Conservation (phyloP, 768 basidiomycete genomes). For the Boletus edulis region DNA sequence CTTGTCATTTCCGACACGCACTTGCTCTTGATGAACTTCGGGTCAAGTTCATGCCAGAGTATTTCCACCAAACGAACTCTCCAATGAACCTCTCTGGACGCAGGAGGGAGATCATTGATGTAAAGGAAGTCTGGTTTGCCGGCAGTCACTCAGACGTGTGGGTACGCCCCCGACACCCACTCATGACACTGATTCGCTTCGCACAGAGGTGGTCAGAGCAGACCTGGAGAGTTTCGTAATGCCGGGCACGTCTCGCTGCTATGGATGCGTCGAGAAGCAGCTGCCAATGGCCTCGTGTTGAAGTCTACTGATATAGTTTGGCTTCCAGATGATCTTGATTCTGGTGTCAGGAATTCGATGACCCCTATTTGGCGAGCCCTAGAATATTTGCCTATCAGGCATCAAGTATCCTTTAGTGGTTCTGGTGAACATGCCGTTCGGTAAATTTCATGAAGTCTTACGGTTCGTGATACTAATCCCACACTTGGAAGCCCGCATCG, state of each 20-base stretch:
- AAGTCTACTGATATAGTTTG: slow-evolving; percentile 26
- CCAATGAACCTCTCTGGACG: not conserved
- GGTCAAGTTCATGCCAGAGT: slow-evolving; percentile 9
- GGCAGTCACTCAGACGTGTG: slow-evolving; percentile 41
- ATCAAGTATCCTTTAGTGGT: slow-evolving; percentile 22
- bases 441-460: not conserved
- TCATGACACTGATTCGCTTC: not conserved
- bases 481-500: slow-evolving; percentile 11
- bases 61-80: slow-evolving; percentile 21
- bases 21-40: slow-evolving; percentile 7
- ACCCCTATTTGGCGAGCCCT: slow-evolving; percentile 11
- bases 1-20: slow-evolving; percentile 6
- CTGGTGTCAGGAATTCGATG: slow-evolving; percentile 24
- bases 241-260: slow-evolving; percentile 26
- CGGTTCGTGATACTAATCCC: not conserved
- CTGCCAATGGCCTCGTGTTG: slow-evolving; percentile 23
- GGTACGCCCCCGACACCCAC: not conserved
- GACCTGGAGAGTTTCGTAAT: slow-evolving; percentile 17
- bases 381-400: slow-evolving; percentile 23
- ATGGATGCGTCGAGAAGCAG: slow-evolving; percentile 36
- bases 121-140: slow-evolving; percentile 70
- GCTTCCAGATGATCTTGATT: slow-evolving; percentile 26
- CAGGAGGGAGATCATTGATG: not conserved
- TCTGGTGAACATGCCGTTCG: slow-evolving; percentile 13
- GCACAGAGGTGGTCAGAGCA: slow-evolving; percentile 21